Percentiles rank a stretch among this genome's conserved stretches.
phyloP scores from a whole-genome alignment of 2,329 filamentous ascomycete species.

The Apiospora arundinis region DNA sequence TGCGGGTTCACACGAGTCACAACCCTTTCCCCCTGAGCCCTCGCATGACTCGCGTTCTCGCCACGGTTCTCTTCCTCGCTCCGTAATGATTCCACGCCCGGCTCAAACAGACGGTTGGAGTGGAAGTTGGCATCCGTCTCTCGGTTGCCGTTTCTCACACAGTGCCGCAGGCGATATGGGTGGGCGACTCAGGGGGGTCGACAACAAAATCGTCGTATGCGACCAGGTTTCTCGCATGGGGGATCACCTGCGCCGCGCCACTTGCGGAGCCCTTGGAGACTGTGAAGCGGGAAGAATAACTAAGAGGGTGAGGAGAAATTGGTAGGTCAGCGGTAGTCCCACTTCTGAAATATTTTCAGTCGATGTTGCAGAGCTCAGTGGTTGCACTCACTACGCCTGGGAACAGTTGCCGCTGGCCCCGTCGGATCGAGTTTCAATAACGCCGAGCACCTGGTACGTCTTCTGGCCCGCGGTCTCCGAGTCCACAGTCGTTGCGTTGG shows the following conservation, averaged over 20 bases:
- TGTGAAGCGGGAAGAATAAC: slow-evolving; percentile 15
- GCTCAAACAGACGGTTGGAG: not conserved
- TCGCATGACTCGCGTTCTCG: not conserved
- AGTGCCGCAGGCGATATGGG: not conserved
- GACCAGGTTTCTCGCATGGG: not conserved
- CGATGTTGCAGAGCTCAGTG: not conserved
- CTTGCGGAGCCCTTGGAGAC: not conserved
- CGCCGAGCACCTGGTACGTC: slow-evolving; percentile 16
- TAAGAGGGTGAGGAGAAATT: not conserved
- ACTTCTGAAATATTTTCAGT: not conserved
- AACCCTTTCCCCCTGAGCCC: not conserved
- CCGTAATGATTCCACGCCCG: not conserved
- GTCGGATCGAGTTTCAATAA: slow-evolving; percentile 13
- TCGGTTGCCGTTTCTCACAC: not conserved
- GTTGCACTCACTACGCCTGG: slow-evolving; percentile 2
- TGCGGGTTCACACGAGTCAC: not conserved
- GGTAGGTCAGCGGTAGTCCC: not conserved
- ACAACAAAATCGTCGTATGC: slow-evolving; percentile 17
- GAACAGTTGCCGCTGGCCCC: not conserved
- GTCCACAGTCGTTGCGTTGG: slow-evolving; percentile 14
- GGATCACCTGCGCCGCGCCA: not conserved
- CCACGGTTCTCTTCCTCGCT: not conserved
- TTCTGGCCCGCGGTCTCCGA: slow-evolving; percentile 7
- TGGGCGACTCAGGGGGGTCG: not conserved
- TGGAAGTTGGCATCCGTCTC: not conserved